A percentile compares a stretch with the other conserved stretches of the same genome.
These are phyloP conservation scores for Ceraceosorus guamensis DNA, from an alignment of 1,284 basidiomycete species.

Conservation along the genomic window DNA sequence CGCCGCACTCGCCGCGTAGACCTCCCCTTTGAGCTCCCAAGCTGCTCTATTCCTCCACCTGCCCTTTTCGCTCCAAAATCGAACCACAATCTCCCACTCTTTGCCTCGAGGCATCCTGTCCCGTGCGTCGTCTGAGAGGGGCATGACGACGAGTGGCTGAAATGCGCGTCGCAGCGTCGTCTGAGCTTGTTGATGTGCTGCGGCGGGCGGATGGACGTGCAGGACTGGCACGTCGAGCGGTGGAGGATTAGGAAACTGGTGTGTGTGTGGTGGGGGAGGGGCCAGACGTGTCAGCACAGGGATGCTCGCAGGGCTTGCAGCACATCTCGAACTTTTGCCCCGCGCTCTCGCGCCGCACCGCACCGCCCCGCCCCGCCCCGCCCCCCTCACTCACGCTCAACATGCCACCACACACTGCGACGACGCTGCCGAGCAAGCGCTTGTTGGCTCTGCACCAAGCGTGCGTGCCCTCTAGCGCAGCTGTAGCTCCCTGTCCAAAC, in stretches of 20 bases:
- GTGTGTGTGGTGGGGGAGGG: background rate
- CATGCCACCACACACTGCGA: slow-evolving; percentile 20
- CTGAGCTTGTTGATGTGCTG: background rate
- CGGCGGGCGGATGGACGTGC: slow-evolving; percentile 13
- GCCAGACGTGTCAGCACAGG: no score
- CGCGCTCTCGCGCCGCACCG: background rate
- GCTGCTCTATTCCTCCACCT: slow-evolving; percentile 11
- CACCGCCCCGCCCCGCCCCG: background rate
- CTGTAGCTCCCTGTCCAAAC: slow-evolving; percentile 78
- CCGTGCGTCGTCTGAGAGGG: background rate
- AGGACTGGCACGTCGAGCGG: slow-evolving; percentile 13
- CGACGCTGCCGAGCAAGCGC: slow-evolving; percentile 33
- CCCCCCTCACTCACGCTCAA: slow-evolving; percentile 9
- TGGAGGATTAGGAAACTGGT: slow-evolving; percentile 12
- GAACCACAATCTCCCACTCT: slow-evolving; percentile 29
- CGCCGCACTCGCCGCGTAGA: no score
- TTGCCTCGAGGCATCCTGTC: slow-evolving; percentile 15
- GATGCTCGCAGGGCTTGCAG: no score
- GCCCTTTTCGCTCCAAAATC: slow-evolving; percentile 23
- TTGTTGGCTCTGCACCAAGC: slow-evolving; percentile 53
- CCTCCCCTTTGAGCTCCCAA: slow-evolving; percentile 26
- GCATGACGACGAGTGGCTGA: background rate
- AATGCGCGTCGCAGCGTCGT: background rate
- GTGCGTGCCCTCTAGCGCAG: slow-evolving; percentile 64
- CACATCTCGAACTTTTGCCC: background rate